These are phyloP conservation scores for Achaetomium macrosporum DNA, from an alignment of 2,329 filamentous ascomycete species.

Conservation along the genomic window DNA sequence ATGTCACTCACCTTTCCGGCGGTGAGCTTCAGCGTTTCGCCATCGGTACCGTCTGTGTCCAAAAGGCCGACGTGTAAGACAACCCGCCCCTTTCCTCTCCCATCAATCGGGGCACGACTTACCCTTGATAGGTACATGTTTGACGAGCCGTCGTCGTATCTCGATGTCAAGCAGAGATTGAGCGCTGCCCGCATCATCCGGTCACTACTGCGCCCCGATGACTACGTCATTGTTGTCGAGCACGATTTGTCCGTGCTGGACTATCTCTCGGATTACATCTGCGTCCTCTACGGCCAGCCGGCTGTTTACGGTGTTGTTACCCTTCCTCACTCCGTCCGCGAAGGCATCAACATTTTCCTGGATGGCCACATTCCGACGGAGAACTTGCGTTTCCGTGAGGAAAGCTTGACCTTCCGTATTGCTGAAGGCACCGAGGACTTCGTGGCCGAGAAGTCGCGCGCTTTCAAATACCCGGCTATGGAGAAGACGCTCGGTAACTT, in stretches of 20 bases:
- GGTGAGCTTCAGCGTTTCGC: slow-evolving; percentile 98
- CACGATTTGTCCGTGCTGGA: slow-evolving; percentile 98
- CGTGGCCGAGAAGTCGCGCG: slow-evolving; percentile 73
- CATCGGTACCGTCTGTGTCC: slow-evolving; percentile 91
- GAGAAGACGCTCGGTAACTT: slow-evolving; percentile 89
- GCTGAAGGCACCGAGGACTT: slow-evolving; percentile 86
- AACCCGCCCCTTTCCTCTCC: not conserved
- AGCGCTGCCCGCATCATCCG: slow-evolving; percentile 89
- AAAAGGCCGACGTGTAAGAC: slow-evolving; percentile 79
- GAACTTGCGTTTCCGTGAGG: slow-evolving; percentile 96
- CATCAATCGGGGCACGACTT: slow-evolving; percentile 4
- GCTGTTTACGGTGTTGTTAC: slow-evolving; percentile 98
- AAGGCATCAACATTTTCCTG: slow-evolving; percentile 97
- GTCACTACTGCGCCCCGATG: slow-evolving; percentile 76
- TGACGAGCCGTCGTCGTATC: slow-evolving; percentile 96
- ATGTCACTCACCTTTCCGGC: slow-evolving; percentile 85
- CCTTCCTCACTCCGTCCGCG: slow-evolving; percentile 87
- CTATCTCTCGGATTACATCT: slow-evolving; percentile 98
- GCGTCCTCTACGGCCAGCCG: slow-evolving; percentile 90
- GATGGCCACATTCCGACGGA: slow-evolving; percentile 97
- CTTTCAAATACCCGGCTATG: slow-evolving; percentile 85
- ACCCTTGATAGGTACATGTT: slow-evolving; percentile 74
- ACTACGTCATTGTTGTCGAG: slow-evolving; percentile 98
- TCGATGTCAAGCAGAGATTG: slow-evolving; percentile 98
- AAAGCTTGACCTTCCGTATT: slow-evolving; percentile 92